Evolutionary conservation across 257 asterid species (phyloP).

Genomic region (Forsythia suspensa): DNA sequence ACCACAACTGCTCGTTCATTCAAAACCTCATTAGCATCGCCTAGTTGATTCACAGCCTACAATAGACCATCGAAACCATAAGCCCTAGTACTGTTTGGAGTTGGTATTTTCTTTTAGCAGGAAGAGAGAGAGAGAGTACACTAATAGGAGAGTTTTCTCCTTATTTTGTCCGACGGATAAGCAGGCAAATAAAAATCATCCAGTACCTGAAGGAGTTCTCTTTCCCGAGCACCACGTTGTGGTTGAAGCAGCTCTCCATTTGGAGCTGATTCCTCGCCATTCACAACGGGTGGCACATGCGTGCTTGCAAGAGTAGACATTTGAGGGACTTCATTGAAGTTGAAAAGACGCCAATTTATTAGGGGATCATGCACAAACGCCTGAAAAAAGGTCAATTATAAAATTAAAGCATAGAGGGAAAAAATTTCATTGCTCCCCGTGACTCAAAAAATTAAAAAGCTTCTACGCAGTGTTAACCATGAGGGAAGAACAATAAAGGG

Average conservation of each 20-base stretch:
- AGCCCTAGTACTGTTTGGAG: not conserved
- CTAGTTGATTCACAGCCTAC: slow-evolving; percentile 93
- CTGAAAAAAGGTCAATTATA: slow-evolving; percentile 40
- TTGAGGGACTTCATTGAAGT: slow-evolving; percentile 95
- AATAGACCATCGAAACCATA: slow-evolving; percentile 14
- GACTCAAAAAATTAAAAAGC: not conserved
- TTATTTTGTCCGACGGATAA: not conserved
- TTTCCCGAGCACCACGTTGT: slow-evolving; percentile 86
- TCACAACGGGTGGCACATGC: slow-evolving; percentile 61
- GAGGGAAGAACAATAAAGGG: not conserved
- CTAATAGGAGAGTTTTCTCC: not conserved
- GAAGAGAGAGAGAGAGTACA: no score
- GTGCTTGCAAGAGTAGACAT: slow-evolving; percentile 66
- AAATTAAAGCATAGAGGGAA: not conserved
- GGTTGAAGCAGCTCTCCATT: slow-evolving; percentile 79
- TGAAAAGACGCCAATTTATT: slow-evolving; percentile 98
- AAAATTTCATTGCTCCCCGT: not conserved
- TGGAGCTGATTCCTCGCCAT: slow-evolving; percentile 62
- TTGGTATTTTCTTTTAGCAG: not conserved
- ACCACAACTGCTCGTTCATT: slow-evolving; percentile 95
- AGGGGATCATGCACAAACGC: slow-evolving; percentile 99
- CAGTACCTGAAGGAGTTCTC: slow-evolving; percentile 88
- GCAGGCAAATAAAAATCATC: slow-evolving; percentile 2
- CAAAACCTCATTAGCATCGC: slow-evolving; percentile 97
- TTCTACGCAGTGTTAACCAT: not conserved